These are phyloP conservation scores for Solanum hybrid DNA, from an alignment of 305 asterid species.

Conservation along the genomic window DNA sequence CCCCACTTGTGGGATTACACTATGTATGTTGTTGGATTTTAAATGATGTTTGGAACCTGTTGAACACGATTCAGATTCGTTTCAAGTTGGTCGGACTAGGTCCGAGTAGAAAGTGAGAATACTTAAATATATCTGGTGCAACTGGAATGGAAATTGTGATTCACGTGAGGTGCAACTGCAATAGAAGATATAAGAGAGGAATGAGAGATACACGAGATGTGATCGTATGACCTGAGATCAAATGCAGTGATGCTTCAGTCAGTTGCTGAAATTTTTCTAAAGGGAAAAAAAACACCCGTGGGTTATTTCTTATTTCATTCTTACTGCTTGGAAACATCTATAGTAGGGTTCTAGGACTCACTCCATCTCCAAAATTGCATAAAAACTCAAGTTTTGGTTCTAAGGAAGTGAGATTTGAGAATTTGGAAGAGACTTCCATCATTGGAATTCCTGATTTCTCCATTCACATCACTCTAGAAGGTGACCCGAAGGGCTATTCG, in stretches of 20 bases:
- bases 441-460: background rate
- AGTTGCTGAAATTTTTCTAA: background rate
- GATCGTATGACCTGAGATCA: background rate
- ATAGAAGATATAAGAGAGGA: background rate
- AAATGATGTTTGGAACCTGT: background rate
- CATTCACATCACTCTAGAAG: background rate
- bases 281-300: background rate
- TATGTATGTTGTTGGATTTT: background rate
- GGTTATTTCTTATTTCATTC: background rate
- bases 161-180: background rate
- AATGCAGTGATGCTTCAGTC: background rate
- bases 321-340: background rate
- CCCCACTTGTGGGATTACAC: background rate
- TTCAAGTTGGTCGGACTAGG: background rate
- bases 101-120: background rate
- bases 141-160: background rate
- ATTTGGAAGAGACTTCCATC: background rate
- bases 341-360: background rate
- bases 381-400: background rate
- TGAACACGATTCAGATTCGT: background rate
- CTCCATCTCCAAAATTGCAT: background rate
- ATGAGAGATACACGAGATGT: background rate
- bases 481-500: background rate
- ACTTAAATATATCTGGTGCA: background rate
- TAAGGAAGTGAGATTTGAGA: background rate